Conservation (phyloP, 352 stramenopile species). For the Phytophthora tubulina region DNA sequence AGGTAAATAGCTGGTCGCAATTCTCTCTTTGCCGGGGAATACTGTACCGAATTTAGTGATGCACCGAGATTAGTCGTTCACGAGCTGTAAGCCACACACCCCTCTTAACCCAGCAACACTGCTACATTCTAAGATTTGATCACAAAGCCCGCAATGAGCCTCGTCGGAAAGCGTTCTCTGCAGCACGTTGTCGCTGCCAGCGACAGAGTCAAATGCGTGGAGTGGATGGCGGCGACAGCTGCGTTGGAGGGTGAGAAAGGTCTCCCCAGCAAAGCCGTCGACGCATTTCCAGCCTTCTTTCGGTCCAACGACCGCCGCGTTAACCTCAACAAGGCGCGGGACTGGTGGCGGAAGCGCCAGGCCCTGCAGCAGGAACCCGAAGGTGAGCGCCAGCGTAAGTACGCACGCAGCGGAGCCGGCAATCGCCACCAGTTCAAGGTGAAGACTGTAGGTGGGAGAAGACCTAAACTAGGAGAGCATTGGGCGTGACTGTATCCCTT, state of each 20-base stretch:
- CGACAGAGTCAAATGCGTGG: not conserved
- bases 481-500: slow-evolving; percentile 3
- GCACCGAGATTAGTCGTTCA: too few species aligned
- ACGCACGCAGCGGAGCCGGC: not conserved
- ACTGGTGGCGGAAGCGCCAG: slow-evolving; percentile 8
- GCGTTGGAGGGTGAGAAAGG: slow-evolving; percentile 11
- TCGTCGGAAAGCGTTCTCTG: slow-evolving; percentile 1
- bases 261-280: slow-evolving; percentile 1
- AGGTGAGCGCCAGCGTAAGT: slow-evolving; percentile 1
- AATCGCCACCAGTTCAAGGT: slow-evolving; percentile 14
- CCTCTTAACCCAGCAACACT: too few species aligned
- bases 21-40: too few species aligned
- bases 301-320: not conserved
- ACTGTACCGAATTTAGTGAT: too few species aligned
- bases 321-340: not conserved
- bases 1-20: too few species aligned
- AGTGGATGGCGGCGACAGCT: slow-evolving; percentile 6
- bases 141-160: not conserved
- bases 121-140: too few species aligned
- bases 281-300: slow-evolving; percentile 1
- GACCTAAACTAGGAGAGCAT: slow-evolving; percentile 5
- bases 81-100: too few species aligned
- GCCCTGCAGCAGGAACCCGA: too few species aligned
- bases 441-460: slow-evolving; percentile 1
- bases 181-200: slow-evolving; percentile 14